A percentile compares a stretch with the other conserved stretches of the same genome.
These are phyloP conservation scores for Penicillium sp. DNA, from an alignment of 2,329 filamentous ascomycete genomes.

Conservation along the genomic window DNA sequence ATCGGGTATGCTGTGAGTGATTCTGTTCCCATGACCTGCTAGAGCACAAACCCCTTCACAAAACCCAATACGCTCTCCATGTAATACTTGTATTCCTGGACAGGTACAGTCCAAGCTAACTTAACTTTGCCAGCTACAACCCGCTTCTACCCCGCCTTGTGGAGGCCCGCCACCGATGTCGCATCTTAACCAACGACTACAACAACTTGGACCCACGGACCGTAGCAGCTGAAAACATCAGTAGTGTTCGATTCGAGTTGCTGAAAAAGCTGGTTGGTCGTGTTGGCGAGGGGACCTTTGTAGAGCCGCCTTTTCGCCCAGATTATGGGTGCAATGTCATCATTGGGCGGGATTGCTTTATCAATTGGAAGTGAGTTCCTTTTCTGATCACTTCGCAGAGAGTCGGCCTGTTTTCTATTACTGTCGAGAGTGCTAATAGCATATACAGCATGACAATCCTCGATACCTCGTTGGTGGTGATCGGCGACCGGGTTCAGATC, in stretches of 20 bases:
- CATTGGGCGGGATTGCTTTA: conserved; percentile 36
- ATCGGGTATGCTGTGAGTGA: conserved; percentile 39
- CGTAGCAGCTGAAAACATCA: conserved; percentile 32
- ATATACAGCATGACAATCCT: conserved; percentile 58
- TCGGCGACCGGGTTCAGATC: conserved; percentile 59
- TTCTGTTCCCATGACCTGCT: too few species aligned
- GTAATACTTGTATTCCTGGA: background rate
- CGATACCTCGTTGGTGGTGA: conserved; percentile 58
- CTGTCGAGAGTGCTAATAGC: background rate
- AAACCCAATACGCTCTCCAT: too few species aligned
- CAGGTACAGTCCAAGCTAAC: background rate
- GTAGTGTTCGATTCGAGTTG: conserved; percentile 28
- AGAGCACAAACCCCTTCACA: too few species aligned
- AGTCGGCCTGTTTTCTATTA: too few species aligned
- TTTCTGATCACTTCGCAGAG: too few species aligned
- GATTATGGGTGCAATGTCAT: conserved; percentile 40
- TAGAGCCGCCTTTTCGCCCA: conserved; percentile 37
- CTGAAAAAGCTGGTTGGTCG: conserved; percentile 33
- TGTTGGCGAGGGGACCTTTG: conserved; percentile 34
- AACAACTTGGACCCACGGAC: conserved; percentile 34
- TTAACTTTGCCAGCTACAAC: conserved; percentile 32
- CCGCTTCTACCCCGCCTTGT: conserved; percentile 28
- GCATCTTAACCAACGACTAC: conserved; percentile 32
- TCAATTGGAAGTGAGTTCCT: conserved; percentile 37
- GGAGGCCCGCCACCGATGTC: conserved; percentile 35